Base-by-base conservation (phyloP, 2,329 filamentous ascomycete species). In the Diaporthe helianthi region DNA sequence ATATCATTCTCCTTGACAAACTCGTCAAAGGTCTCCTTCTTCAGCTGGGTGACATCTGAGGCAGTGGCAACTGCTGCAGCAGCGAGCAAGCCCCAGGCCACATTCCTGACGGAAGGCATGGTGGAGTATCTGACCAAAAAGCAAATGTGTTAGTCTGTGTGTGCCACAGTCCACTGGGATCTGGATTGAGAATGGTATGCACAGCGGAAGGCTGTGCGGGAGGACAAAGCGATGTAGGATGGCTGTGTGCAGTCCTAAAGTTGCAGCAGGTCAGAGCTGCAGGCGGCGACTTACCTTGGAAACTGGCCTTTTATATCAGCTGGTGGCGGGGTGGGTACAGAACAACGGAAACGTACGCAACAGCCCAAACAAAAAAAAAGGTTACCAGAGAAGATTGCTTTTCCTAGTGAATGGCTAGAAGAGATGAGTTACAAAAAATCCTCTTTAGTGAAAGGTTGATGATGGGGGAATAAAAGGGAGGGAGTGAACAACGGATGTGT, bases 1-100 rank as follows among this genome's bases (percentile, higher is more conserved):
- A 99, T 87, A 76, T 93, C 90, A 81, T 98, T 92, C 76, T 89
- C 83, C 80, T 91, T 91, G 79, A 99, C 85, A 82, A 98, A 99
- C 71, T 90, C 88, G 75, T 92, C 87, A 81, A 99, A 99, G 74
- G 88, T 93, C 78, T 95, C 93, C 81, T 91, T 90, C 82, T 92
- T 97, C 74, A 99, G 86, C 75, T 93, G 89, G 76, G 89, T 82
- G 73, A 99, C 96, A 80, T 98, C 94, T 55, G 93, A 97, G 61
- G 90, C 86, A 72, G 87, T 85, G 75, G 88, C 90, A 73, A 85
- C 80, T 74, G 85, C 85, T 71, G 86, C 85, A 71, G 84, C 81
- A 73, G 85, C 85, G 75, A 88, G 78, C 75, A 88, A 82, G 83
- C 85, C 83, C 74, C 83, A 81, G 76, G 85, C 83, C 72, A 88